A percentile compares a stretch with the other conserved stretches of the same genome.
Evolutionary conservation across 345 rosid species (phyloP).

Genomic region (Pistacia atlantica): DNA sequence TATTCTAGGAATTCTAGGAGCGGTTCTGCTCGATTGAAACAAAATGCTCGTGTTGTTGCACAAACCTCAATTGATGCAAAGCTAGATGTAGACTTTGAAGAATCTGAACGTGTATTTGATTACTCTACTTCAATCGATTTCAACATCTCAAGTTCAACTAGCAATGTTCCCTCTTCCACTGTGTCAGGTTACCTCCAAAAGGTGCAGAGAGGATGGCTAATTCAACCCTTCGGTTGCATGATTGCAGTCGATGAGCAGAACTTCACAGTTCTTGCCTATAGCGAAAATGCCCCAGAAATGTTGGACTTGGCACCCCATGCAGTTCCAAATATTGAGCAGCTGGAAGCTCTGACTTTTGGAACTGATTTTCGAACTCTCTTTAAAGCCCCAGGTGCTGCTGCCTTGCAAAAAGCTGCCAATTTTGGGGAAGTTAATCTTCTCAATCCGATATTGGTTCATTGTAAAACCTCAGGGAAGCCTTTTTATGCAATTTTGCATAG

Average conservation of each 20-base stretch:
- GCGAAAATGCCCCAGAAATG: conserved; percentile 81
- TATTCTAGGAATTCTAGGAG: conserved; percentile 53
- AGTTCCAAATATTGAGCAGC: conserved; percentile 74
- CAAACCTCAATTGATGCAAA: conserved; percentile 82
- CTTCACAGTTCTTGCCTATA: conserved; percentile 61
- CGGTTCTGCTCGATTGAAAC: conserved; percentile 56
- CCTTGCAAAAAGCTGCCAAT: conserved; percentile 70
- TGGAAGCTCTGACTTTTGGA: conserved; percentile 65
- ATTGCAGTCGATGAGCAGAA: conserved; percentile 68
- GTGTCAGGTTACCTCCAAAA: conserved; percentile 73
- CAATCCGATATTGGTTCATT: conserved; percentile 73
- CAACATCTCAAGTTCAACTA: conserved; percentile 55
- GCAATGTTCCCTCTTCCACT: conserved; percentile 59
- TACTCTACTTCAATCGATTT: conserved; percentile 64
- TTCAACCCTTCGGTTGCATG: conserved; percentile 83
- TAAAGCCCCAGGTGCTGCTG: conserved; percentile 54
- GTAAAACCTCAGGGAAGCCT: conserved; percentile 67
- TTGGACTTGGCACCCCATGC: conserved; percentile 70
- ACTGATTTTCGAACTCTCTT: conserved; percentile 65
- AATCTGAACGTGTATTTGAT: conserved; percentile 60
- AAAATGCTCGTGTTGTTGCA: conserved; percentile 46
- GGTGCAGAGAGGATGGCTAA: conserved; percentile 73
- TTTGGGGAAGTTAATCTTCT: conserved; percentile 70
- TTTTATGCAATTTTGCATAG: conserved; percentile 81
- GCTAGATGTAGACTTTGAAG: conserved; percentile 65